A percentile compares a stretch with the other conserved stretches of the same genome.
phyloP scores from a whole-genome alignment of 441 rosid species.

The Populus hybrid region DNA sequence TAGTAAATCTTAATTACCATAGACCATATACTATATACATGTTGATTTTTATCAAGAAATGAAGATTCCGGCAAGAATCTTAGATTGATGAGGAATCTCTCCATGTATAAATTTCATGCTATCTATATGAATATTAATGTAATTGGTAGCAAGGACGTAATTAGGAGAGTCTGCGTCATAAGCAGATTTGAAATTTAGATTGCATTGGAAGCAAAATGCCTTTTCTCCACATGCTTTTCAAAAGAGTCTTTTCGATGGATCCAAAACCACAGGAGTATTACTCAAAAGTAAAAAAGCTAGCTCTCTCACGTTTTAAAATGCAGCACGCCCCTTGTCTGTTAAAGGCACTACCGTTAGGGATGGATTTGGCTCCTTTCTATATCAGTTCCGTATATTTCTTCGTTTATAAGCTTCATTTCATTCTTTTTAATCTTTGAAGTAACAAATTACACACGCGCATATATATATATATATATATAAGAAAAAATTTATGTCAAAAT shows the following conservation, averaged over 20 bases:
- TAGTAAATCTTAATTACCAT: too few relatives aligned
- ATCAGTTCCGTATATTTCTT: slow-evolving; percentile 26
- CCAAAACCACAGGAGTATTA: slow-evolving; percentile 31
- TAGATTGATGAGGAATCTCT: background rate
- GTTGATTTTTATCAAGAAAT: too few relatives aligned
- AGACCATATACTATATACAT: background rate
- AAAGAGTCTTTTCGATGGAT: slow-evolving; percentile 16
- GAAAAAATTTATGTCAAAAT: too few relatives aligned
- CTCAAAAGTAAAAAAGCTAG: too few relatives aligned
- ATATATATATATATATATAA: too few relatives aligned
- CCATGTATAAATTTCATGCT: too few relatives aligned
- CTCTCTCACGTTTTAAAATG: slow-evolving; percentile 20
- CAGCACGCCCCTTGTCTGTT: slow-evolving; percentile 45
- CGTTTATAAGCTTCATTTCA: slow-evolving; percentile 18
- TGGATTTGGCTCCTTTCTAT: slow-evolving; percentile 27
- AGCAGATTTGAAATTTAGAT: slow-evolving; percentile 13
- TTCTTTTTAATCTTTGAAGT: background rate
- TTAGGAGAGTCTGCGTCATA: slow-evolving; percentile 21
- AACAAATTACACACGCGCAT: too few relatives aligned
- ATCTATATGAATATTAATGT: too few relatives aligned
- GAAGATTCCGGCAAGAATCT: too few relatives aligned
- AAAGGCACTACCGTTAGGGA: slow-evolving; percentile 32
- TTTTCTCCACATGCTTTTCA: slow-evolving; percentile 19
- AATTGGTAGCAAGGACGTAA: too few relatives aligned
- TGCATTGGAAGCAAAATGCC: slow-evolving; percentile 26